phyloP scores from a whole-genome alignment of 179 eudicot genomes.

The Gypsophila paniculata region DNA sequence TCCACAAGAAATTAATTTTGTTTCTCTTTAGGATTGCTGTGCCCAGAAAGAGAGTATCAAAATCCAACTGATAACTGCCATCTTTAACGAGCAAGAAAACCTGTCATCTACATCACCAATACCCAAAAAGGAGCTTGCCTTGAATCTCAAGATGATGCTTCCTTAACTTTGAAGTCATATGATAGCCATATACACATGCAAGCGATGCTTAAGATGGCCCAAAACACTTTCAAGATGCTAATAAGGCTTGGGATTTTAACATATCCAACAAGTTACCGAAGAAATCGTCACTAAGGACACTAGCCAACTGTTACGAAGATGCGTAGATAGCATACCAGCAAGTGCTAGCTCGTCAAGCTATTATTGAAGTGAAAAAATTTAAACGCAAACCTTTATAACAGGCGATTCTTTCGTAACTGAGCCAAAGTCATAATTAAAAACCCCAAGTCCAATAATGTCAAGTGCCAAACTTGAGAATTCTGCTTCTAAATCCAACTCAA shows the following conservation, averaged over 20 bases:
- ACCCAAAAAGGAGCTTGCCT: too few relatives aligned
- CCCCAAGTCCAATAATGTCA: slow-evolving; percentile 97
- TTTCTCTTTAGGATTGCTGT: not conserved
- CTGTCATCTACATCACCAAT: not conserved
- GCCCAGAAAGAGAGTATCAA: not conserved
- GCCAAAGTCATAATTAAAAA: slow-evolving; percentile 95
- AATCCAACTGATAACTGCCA: not conserved
- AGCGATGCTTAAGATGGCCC: too few relatives aligned
- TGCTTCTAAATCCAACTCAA: slow-evolving; percentile 92
- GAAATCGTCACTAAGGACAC: not conserved
- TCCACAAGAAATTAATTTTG: too few relatives aligned
- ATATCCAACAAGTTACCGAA: slow-evolving; percentile 9
- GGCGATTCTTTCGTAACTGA: slow-evolving; percentile 96
- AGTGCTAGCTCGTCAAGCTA: slow-evolving; percentile 14
- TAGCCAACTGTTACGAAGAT: too few relatives aligned
- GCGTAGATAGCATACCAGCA: not conserved
- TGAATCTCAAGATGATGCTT: too few relatives aligned
- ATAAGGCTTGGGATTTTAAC: not conserved
- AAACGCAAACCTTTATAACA: slow-evolving; percentile 67
- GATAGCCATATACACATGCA: too few relatives aligned
- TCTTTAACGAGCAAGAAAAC: not conserved
- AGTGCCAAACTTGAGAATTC: slow-evolving; percentile 97
- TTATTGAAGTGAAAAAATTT: slow-evolving; percentile 3
- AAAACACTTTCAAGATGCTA: too few relatives aligned
- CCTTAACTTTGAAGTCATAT: too few relatives aligned